Percentiles rank a stretch among this genome's conserved stretches.
phyloP scores from a whole-genome alignment of 805 yeast species.

The Scheffersomyces lignosus region DNA sequence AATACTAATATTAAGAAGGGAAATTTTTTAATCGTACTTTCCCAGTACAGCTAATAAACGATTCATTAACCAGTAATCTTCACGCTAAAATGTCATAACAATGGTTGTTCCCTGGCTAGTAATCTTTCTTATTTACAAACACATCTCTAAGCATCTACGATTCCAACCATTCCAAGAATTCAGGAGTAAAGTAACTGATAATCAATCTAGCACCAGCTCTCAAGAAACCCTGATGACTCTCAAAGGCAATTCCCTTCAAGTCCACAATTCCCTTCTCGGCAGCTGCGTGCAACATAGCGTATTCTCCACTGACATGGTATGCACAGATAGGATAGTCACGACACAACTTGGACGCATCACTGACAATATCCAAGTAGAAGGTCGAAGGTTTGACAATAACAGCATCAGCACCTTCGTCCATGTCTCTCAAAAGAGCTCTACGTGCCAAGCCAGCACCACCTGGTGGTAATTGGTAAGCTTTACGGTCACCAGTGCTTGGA shows the following conservation, averaged over 20 bases:
- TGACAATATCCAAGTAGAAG: conserved; percentile 86
- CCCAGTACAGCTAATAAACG: too few relatives aligned
- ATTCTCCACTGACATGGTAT: conserved; percentile 96
- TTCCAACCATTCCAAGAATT: conserved; percentile 88
- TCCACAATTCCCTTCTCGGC: conserved; percentile 94
- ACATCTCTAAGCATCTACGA: neutral
- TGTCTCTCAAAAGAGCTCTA: conserved; percentile 82
- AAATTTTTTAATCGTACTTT: too few relatives aligned
- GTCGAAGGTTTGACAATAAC: conserved; percentile 95
- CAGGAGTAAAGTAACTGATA: conserved; percentile 93
- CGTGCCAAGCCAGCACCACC: conserved; percentile 93
- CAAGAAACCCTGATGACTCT: conserved; percentile 84
- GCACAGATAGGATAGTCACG: conserved; percentile 87
- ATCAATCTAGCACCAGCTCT: conserved; percentile 95
- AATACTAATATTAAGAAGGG: too few relatives aligned
- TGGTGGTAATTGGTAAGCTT: conserved; percentile 88
- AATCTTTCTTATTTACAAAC: too few relatives aligned
- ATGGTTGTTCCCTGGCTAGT: too few relatives aligned
- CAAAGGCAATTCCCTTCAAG: conserved; percentile 78
- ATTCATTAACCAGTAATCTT: too few relatives aligned
- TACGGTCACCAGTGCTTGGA: conserved; percentile 89
- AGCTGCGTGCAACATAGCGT: conserved; percentile 97
- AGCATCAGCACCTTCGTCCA: conserved; percentile 93
- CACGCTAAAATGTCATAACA: too few relatives aligned
- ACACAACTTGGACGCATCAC: conserved; percentile 83